These are phyloP conservation scores for Pythium volutum DNA, from an alignment of 352 stramenopile genomes.

Conservation along the genomic window DNA sequence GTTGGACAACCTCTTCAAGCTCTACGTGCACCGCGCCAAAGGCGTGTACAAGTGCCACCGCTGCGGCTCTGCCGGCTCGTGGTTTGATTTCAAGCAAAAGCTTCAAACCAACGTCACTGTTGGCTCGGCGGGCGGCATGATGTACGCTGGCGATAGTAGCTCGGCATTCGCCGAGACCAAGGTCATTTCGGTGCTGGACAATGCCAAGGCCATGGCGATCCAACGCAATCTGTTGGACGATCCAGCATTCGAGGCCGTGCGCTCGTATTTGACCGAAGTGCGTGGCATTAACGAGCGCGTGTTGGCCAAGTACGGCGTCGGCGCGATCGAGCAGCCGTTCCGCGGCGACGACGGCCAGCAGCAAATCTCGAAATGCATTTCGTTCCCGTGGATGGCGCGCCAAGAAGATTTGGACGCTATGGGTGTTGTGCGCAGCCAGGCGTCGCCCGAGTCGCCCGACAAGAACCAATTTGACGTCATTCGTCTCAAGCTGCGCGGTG, in stretches of 20 bases:
- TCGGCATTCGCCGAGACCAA: constrained; percentile 34
- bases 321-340: constrained; percentile 87
- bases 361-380: constrained; percentile 82
- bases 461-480: constrained; percentile 81
- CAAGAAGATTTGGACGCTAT: constrained; percentile 78
- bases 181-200: constrained; percentile 77
- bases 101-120: constrained; percentile 56
- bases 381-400: constrained; percentile 95
- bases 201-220: constrained; percentile 80
- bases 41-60: constrained; percentile 91
- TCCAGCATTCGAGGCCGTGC: constrained; percentile 51
- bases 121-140: constrained; percentile 32
- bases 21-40: constrained; percentile 87
- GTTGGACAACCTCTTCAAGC: constrained; percentile 88
- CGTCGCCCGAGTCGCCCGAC: constrained; percentile 30
- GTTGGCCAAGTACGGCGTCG: constrained; percentile 88
- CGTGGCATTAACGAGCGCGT: constrained; percentile 68
- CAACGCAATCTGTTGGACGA: constrained; percentile 80
- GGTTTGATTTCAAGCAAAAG: constrained; percentile 90
- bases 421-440: constrained; percentile 65
- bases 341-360: constrained; percentile 55
- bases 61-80: constrained; percentile 79
- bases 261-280: constrained; percentile 67
- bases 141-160: constrained; percentile 29
- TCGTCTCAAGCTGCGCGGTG: constrained; percentile 78